Conservation (phyloP, 2,329 filamentous ascomycete species). For the Bipolaris oryzae region DNA sequence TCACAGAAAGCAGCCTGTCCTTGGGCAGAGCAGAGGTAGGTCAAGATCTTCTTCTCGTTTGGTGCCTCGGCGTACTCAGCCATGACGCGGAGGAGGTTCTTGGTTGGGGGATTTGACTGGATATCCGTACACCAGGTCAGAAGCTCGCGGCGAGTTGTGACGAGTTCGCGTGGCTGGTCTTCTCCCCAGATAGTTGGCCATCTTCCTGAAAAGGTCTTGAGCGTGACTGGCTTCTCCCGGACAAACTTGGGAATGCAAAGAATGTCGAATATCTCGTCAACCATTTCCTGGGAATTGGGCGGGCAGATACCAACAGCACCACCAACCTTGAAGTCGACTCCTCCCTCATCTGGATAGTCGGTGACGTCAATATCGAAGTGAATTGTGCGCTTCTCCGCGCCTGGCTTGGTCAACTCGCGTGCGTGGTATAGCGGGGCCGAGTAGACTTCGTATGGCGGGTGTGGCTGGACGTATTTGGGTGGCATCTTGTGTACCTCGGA, state of each 20-base stretch:
- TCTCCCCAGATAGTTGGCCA: constrained; percentile 99
- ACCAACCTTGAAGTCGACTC: constrained; percentile 93
- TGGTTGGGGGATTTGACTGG: constrained; percentile 89
- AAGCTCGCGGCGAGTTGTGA: constrained; percentile 89
- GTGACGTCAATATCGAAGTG: constrained; percentile 98
- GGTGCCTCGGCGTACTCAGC: constrained; percentile 81
- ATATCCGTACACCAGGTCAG: constrained; percentile 95
- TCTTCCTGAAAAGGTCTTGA: constrained; percentile 79
- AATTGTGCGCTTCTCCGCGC: constrained; percentile 95
- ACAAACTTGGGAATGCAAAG: constrained; percentile 81
- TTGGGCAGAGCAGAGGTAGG: constrained; percentile 85
- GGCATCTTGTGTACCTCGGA: constrained; percentile 66
- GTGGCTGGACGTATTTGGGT: constrained; percentile 88
- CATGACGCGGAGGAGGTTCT: constrained; percentile 81
- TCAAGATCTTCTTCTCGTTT: constrained; percentile 86
- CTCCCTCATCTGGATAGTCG: constrained; percentile 83
- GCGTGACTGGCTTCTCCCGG: constrained; percentile 79
- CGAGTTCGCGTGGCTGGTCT: constrained; percentile 80
- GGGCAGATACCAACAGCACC: constrained; percentile 93
- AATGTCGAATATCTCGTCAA: constrained; percentile 83
- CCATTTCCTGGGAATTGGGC: constrained; percentile 76
- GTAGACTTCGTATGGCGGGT: constrained; percentile 90
- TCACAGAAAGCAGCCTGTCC: constrained; percentile 94
- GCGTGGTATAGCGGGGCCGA: constrained; percentile 85
- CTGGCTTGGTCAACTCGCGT: constrained; percentile 82